phyloP scores from a whole-genome alignment of 768 basidiomycete species.

The Coprinopsis marcescibilis region DNA sequence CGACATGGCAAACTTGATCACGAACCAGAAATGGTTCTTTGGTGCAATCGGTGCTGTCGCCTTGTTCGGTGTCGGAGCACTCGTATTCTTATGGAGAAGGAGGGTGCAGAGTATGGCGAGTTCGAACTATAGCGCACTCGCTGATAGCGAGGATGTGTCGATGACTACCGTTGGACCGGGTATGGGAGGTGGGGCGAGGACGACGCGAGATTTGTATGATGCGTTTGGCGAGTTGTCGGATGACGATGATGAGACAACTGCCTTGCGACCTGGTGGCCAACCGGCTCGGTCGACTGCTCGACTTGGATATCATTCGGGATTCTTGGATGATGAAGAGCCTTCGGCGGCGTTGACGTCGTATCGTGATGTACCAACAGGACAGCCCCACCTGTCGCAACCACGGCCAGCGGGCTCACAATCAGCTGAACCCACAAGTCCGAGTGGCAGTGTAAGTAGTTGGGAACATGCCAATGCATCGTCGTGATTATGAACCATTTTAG shows the following conservation, averaged over 20 bases:
- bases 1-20: conserved; percentile 65
- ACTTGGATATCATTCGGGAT: conserved; percentile 69
- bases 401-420: too few relatives aligned
- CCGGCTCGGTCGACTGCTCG: conserved; percentile 25
- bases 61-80: conserved; percentile 64
- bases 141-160: conserved; percentile 61
- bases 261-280: conserved; percentile 34
- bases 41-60: conserved; percentile 75
- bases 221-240: conserved; percentile 89
- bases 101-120: conserved; percentile 33
- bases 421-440: conserved; percentile 32
- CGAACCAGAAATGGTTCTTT: conserved; percentile 86
- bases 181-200: conserved; percentile 36
- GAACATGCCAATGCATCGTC: conserved; percentile 40
- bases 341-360: conserved; percentile 33
- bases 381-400: neutral
- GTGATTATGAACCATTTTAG: neutral
- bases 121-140: conserved; percentile 52
- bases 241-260: conserved; percentile 70
- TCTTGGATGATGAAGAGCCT: conserved; percentile 74
- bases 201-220: conserved; percentile 89
- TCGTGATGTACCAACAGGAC: conserved; percentile 36
- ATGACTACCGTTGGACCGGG: conserved; percentile 64
- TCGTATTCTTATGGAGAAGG: conserved; percentile 78
- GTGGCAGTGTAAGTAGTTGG: conserved; percentile 63